Conservation (phyloP, 163 green algal genomes). For the Coccomyxa subellipsoidea region DNA sequence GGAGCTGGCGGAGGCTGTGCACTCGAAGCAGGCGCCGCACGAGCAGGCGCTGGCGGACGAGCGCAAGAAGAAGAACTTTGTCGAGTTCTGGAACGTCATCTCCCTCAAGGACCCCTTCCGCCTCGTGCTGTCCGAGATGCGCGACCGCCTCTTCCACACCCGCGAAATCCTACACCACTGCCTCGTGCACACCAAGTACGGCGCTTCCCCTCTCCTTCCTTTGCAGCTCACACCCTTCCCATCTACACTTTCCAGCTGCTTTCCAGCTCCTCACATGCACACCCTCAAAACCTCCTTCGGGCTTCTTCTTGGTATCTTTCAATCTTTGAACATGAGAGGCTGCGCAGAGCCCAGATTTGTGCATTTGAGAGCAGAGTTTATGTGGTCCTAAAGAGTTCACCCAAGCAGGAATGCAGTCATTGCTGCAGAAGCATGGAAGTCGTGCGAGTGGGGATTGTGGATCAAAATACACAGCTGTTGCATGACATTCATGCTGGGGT, state of each 20-base stretch:
- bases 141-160: conserved; percentile 76
- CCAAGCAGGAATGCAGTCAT: too few relatives aligned
- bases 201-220: background rate
- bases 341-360: too few relatives aligned
- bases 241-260: too few relatives aligned
- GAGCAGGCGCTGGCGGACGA: conserved; percentile 54
- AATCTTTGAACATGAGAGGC: too few relatives aligned
- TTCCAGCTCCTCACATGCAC: too few relatives aligned
- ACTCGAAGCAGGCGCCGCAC: conserved; percentile 39
- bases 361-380: too few relatives aligned
- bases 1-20: conserved; percentile 38
- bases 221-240: background rate
- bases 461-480: too few relatives aligned
- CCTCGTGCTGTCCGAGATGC: conserved; percentile 83
- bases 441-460: too few relatives aligned
- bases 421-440: too few relatives aligned
- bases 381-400: too few relatives aligned
- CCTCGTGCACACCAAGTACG: conserved; percentile 52
- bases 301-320: too few relatives aligned
- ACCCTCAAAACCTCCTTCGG: too few relatives aligned
- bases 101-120: conserved; percentile 86
- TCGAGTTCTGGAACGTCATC: conserved; percentile 70
- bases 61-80: conserved; percentile 84
- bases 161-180: conserved; percentile 76
- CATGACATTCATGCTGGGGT: background rate